Percentiles rank a stretch among this genome's conserved stretches.
These are phyloP conservation scores for Sporothrix protearum DNA, from an alignment of 2,329 filamentous ascomycete species.

Conservation along the genomic window DNA sequence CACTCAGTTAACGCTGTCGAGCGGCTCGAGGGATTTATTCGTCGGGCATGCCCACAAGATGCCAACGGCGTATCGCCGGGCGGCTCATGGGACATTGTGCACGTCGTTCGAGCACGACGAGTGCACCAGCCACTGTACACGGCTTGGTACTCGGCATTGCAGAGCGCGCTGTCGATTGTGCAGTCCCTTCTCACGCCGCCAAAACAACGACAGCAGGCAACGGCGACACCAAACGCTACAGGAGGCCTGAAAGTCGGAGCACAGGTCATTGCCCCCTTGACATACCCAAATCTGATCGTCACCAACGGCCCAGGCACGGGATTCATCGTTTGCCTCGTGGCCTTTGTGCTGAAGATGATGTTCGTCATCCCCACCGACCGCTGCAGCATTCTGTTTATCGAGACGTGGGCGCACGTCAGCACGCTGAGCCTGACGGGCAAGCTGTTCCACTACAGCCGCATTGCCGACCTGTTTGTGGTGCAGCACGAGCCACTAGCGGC, in stretches of 20 bases:
- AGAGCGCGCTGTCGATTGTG: conserved; percentile 49
- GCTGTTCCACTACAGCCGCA: conserved; percentile 58
- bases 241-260: background rate
- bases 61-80: conserved; percentile 25
- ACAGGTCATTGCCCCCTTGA: conserved; percentile 1
- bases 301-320: conserved; percentile 88
- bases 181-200: conserved; percentile 35
- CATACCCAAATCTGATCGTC: conserved; percentile 70
- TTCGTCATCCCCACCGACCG: conserved; percentile 46
- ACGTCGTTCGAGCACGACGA: conserved; percentile 70
- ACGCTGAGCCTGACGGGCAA: conserved; percentile 80
- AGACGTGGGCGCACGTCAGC: conserved; percentile 85
- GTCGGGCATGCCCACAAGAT: conserved; percentile 36
- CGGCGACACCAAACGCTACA: too few species aligned
- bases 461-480: conserved; percentile 77
- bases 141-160: conserved; percentile 64
- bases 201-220: background rate
- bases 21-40: conserved; percentile 57
- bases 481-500: conserved; percentile 68
- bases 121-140: conserved; percentile 79
- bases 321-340: conserved; percentile 64
- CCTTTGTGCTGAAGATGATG: conserved; percentile 47
- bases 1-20: conserved; percentile 63
- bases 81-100: conserved; percentile 60
- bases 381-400: conserved; percentile 78